Base-by-base conservation (phyloP, 2,329 filamentous ascomycete species). In the Pestalotiopsis sp. region DNA sequence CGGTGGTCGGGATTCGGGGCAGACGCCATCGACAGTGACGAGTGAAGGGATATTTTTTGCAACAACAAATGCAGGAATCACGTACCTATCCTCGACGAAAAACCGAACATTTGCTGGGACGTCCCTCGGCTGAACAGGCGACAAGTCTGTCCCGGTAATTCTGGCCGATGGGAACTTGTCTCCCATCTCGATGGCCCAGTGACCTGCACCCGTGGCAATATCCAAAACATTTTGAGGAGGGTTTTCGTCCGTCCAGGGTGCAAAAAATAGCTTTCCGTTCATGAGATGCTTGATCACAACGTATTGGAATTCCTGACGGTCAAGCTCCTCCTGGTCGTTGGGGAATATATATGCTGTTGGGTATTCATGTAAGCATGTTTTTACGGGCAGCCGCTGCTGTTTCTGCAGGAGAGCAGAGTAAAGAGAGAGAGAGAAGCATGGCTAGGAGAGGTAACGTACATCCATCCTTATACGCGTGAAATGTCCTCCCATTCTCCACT, bases 101-200 rank as follows among this genome's bases (percentile, higher is more conserved):
- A 95, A 95, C 70, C 89, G 87, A 14, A 94, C 90, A 71, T 95
- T 95, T 20, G 87, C 86, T 0, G 92, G 92, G 0, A 93, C 90
- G 62, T 87, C 83, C 4, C 81, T 81, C 2, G 90, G 90, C 74
- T 93, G 91, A 31, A 92, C 89, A 1, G 90, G 90, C 1, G 90
- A 92, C 5, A 93, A 82, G 73, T 93, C 91, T 9, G 88, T 91
- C 39, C 89, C 91, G 63, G 86, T 84, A 38, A 93, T 83, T 70
- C 85, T 79, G 12, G 90, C 81, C 3, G 84, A 75, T 13, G 90
- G 90, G 69, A 90, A 92, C 63, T 82, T 75, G 72, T 90, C 87
- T 73, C 88, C 89, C 82, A 93, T 87, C 73, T 91, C 87, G 68
- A 93, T 89, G 13, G 90, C 88, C 64, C 90, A 91, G 70, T 88